A percentile compares a stretch with the other conserved stretches of the same genome.
Conservation (phyloP, 108 stramenopile genomes). For the Seminavis robusta region DNA sequence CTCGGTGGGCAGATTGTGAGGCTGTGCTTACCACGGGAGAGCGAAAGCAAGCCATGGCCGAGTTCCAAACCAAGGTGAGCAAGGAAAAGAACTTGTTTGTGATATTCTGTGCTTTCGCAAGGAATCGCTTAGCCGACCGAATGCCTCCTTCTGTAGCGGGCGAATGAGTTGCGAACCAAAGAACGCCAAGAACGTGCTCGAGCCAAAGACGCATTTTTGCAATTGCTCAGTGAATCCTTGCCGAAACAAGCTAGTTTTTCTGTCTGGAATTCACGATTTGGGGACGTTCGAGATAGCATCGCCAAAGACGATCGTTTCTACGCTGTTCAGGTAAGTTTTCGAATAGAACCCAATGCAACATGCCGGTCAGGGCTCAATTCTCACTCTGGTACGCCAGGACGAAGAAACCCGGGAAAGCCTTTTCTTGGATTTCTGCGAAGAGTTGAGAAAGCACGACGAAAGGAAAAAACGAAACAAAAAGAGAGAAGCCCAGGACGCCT, state of each 20-base stretch:
- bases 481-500: conserved; percentile 56
- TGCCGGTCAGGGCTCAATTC: too few relatives aligned
- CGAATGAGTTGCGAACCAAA: conserved; percentile 65
- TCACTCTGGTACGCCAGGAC: too few relatives aligned
- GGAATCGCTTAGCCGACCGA: too few relatives aligned
- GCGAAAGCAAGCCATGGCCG: conserved; percentile 79
- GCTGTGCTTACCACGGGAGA: conserved; percentile 55
- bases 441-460: conserved; percentile 73
- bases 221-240: conserved; percentile 57
- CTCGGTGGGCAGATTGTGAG: conserved; percentile 64
- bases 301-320: conserved; percentile 81
- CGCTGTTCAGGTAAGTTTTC: too few relatives aligned
- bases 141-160: too few relatives aligned
- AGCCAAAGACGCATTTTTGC: conserved; percentile 66
- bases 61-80: conserved; percentile 90
- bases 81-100: too few relatives aligned
- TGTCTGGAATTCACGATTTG: conserved; percentile 40
- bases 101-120: too few relatives aligned
- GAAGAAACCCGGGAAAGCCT: conserved; percentile 61
- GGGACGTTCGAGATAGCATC: conserved; percentile 56
- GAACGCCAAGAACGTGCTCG: conserved; percentile 73
- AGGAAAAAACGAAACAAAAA: conserved; percentile 61
- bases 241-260: conserved; percentile 42
- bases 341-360: too few relatives aligned
- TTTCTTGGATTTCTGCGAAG: conserved; percentile 79